Percentiles rank a stretch among this genome's conserved stretches.
phyloP scores from a whole-genome alignment of 306 rosid genomes.

The Dalbergia oliveri region DNA sequence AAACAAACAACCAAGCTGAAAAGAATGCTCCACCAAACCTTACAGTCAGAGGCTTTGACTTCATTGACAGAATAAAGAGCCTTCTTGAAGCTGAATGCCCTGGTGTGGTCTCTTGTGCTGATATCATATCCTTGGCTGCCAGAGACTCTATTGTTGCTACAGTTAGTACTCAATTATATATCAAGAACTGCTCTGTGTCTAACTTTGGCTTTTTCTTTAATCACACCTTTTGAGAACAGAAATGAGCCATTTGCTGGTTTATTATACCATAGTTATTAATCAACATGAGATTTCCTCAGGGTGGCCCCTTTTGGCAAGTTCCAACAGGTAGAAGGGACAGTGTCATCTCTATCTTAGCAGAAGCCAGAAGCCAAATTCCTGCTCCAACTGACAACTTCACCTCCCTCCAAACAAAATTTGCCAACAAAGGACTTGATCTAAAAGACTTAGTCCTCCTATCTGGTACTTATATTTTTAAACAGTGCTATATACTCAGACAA shows the following conservation, averaged over 20 bases:
- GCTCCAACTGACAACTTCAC: constrained; percentile 67
- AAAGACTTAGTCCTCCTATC: constrained; percentile 87
- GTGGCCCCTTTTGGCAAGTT: constrained; percentile 94
- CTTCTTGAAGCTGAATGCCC: constrained; percentile 88
- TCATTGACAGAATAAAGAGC: constrained; percentile 85
- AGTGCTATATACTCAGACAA: no score
- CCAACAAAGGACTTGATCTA: constrained; percentile 68
- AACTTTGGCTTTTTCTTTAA: constrained; percentile 8
- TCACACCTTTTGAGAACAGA: background rate
- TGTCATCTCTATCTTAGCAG: constrained; percentile 59
- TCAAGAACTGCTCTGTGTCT: background rate
- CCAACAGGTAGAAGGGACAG: constrained; percentile 98
- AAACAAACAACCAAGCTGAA: constrained; percentile 72
- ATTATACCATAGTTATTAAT: background rate
- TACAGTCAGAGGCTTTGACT: constrained; percentile 82
- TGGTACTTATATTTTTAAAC: constrained; percentile 49
- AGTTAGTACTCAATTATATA: constrained; percentile 55
- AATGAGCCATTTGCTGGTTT: constrained; percentile 30
- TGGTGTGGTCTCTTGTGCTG: constrained; percentile 91
- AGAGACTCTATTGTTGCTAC: constrained; percentile 81
- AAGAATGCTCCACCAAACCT: constrained; percentile 75
- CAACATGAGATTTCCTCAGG: constrained; percentile 55
- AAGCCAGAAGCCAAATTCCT: constrained; percentile 71
- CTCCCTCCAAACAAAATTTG: constrained; percentile 70
- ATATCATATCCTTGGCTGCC: constrained; percentile 68